A percentile compares a stretch with the other conserved stretches of the same genome.
Evolutionary conservation across 176 grass and related monocot species (phyloP).

Genomic region (Areca catechu): DNA sequence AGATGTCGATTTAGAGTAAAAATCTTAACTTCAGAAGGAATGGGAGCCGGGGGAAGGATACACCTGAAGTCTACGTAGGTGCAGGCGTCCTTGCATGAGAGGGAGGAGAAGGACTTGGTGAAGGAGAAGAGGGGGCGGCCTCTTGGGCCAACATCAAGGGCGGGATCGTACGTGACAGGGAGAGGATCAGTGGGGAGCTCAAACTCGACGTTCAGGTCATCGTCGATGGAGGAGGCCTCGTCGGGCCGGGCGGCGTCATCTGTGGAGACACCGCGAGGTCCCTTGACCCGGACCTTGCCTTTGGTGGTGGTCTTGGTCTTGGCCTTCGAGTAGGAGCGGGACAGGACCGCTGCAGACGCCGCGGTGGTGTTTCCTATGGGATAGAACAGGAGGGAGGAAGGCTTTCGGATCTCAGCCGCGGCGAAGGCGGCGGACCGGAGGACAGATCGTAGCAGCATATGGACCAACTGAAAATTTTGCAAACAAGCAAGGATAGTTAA

Average conservation of each 20-base stretch:
- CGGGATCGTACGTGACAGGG: constrained; percentile 56
- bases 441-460: constrained; percentile 60
- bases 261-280: constrained; percentile 29
- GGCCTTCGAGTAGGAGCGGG: constrained; percentile 53
- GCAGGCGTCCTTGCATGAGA: constrained; percentile 39
- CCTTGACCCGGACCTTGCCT: constrained; percentile 53
- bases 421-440: constrained; percentile 25
- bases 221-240: constrained; percentile 30
- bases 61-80: constrained; percentile 84
- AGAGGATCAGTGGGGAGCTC: constrained; percentile 69
- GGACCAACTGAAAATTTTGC: no score
- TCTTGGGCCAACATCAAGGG: constrained; percentile 70
- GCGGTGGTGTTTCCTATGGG: constrained; percentile 11
- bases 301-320: constrained; percentile 35
- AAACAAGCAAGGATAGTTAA: no score
- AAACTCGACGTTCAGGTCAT: constrained; percentile 44
- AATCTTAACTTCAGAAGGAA: constrained; percentile 11
- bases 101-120: constrained; percentile 53
- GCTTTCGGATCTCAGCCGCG: background rate
- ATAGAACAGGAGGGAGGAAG: background rate
- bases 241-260: constrained; percentile 14
- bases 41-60: background rate
- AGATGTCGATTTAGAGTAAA: background rate
- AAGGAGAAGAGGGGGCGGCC: constrained; percentile 76
- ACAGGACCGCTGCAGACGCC: background rate